Conservation (phyloP, 495 filamentous ascomycete species). For the Halenospora varia region DNA sequence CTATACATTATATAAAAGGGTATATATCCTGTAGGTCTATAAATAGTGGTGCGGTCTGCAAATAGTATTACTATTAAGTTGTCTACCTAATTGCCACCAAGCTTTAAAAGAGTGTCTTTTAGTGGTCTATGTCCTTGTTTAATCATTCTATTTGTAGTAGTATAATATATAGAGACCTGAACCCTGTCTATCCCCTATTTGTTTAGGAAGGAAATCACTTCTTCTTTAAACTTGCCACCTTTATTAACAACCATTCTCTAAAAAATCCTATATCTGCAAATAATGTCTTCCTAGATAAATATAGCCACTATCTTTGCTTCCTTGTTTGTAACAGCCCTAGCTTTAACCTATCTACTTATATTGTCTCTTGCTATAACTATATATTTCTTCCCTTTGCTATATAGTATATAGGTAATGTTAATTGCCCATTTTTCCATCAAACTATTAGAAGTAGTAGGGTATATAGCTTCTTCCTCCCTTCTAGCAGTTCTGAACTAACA, state of each 20-base stretch:
- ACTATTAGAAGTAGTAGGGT: neutral
- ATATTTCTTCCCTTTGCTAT: neutral
- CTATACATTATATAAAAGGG: neutral
- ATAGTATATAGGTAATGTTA: too few relatives aligned
- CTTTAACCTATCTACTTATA: neutral
- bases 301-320: too few relatives aligned
- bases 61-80: neutral
- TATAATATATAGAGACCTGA: too few relatives aligned
- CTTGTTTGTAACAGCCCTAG: too few relatives aligned
- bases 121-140: neutral
- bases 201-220: too few relatives aligned
- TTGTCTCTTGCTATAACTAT: neutral
- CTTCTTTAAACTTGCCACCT: too few relatives aligned
- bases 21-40: neutral
- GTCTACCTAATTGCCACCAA: neutral
- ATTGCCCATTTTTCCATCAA: neutral
- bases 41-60: too few relatives aligned
- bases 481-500: neutral
- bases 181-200: too few relatives aligned
- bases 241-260: too few relatives aligned
- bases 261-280: too few relatives aligned
- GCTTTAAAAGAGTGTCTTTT: neutral
- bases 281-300: too few relatives aligned
- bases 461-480: neutral
- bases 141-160: too few relatives aligned